Base-by-base conservation (phyloP, 306 rosid species). In the Ormosia semicastrata region DNA sequence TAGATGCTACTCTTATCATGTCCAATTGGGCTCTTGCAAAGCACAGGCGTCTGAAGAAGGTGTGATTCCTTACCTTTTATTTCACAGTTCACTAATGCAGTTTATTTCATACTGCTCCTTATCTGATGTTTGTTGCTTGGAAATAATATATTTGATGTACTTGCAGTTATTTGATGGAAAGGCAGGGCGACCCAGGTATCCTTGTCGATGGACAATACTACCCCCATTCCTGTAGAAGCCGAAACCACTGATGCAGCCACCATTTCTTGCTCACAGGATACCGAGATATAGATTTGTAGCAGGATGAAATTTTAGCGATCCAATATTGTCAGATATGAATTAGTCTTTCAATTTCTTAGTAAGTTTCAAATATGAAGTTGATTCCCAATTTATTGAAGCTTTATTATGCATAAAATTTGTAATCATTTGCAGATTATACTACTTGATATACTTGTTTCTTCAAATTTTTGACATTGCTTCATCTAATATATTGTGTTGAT, bases 1-100 rank as follows among this genome's bases (percentile, higher is more conserved):
- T 73, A 1, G 99, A 92, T 66, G 99, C 99, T 75, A 73, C 94
- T 43, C 32, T 65, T 70, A 96, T 96, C 89, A 96, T 96, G 99
- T 82, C 94, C 79, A 96, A 96, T 36, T 96, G 99, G 99, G 99
- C 99, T 60, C 87, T 95, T 2, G 94, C 97, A 41, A 95, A 95
- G 89, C 99, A 92, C 84, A 97, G 92, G 56, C 98, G 99, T 40
- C 84, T 95, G 81, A 95, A 87, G 88, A 95, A 95, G 99, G 99
- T 95, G 33, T 18, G 72, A 67, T 64, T 79, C 47, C 41, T 49
- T 33, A 30, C 77, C 64, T 53, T 81, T 64, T 70, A 50, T 41
- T 66, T 53, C 24, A 5, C 46, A 5, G 36, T 33, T 83, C 43
- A 33, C 9, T 71, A 17, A 63, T 83, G 47, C 11, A 33, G 58